A percentile compares a stretch with the other conserved stretches of the same genome.
Conservation (phyloP, 2,329 filamentous ascomycete genomes). For the Cordyceps pruinosa region DNA sequence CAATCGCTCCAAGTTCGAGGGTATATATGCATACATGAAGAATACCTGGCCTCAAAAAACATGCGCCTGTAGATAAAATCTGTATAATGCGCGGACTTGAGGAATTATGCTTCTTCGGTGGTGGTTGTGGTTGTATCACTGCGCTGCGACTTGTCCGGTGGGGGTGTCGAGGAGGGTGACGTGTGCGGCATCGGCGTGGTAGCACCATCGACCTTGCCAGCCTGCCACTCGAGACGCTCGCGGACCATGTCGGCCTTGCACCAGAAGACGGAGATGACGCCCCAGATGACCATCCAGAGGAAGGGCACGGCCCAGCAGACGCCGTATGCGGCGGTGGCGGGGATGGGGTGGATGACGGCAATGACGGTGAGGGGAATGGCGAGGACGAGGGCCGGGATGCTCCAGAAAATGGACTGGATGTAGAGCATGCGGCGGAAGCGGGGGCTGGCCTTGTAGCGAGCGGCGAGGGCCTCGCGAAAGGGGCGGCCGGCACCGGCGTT, state of each 20-base stretch:
- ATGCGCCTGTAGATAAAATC: too few relatives aligned
- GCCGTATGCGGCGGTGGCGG: constrained; percentile 30
- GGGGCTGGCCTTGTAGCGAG: constrained; percentile 34
- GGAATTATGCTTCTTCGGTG: background rate
- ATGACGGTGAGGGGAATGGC: constrained; percentile 31
- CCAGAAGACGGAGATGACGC: constrained; percentile 27
- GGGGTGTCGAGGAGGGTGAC: background rate
- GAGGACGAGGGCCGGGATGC: constrained; percentile 30
- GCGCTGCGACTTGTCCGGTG: background rate
- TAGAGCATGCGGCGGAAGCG: constrained; percentile 35
- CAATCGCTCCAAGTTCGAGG: background rate
- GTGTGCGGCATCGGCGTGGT: background rate
- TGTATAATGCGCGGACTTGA: too few relatives aligned
- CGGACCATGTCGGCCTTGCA: constrained; percentile 31
- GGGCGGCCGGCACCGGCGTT: constrained; percentile 51
- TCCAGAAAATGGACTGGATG: constrained; percentile 35
- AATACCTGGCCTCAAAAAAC: too few relatives aligned
- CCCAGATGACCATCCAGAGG: constrained; percentile 30
- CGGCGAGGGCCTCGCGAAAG: constrained; percentile 35
- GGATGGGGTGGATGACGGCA: constrained; percentile 28
- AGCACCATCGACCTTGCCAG: constrained; percentile 2
- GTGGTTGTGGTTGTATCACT: background rate
- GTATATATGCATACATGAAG: background rate
- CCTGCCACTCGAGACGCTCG: constrained; percentile 33
- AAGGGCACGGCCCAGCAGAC: constrained; percentile 35